Percentiles rank a stretch among this genome's conserved stretches.
Evolutionary conservation across 2,329 filamentous ascomycete species (phyloP).

Genomic region (Aureobasidium lini): DNA sequence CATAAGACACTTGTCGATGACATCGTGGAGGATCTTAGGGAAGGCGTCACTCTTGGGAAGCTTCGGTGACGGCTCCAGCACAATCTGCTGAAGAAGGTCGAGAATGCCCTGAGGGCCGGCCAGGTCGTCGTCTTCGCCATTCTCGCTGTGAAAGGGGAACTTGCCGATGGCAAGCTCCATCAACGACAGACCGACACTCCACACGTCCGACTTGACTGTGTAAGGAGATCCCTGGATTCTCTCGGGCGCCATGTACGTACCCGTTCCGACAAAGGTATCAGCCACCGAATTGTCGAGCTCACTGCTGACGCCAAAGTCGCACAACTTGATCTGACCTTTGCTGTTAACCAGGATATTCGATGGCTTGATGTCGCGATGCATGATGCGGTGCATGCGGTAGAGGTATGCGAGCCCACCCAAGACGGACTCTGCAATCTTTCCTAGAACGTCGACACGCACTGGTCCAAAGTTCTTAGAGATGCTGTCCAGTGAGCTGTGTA

Average conservation of each 20-base stretch:
- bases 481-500: constrained; percentile 72
- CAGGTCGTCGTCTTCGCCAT: constrained; percentile 58
- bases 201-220: constrained; percentile 96
- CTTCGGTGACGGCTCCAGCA: constrained; percentile 87
- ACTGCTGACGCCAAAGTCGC: constrained; percentile 97
- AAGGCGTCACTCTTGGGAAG: constrained; percentile 97
- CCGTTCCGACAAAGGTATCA: constrained; percentile 96
- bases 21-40: constrained; percentile 87
- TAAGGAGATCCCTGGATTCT: constrained; percentile 95
- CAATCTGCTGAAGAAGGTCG: constrained; percentile 92
- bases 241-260: constrained; percentile 98
- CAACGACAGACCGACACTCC: constrained; percentile 90
- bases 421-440: constrained; percentile 95
- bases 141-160: constrained; percentile 82
- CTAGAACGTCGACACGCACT: constrained; percentile 88
- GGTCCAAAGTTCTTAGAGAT: constrained; percentile 94
- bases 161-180: constrained; percentile 98
- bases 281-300: constrained; percentile 97
- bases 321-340: constrained; percentile 88
- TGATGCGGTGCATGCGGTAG: constrained; percentile 91
- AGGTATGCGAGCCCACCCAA: constrained; percentile 90
- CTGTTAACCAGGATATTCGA: constrained; percentile 97
- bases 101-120: constrained; percentile 83
- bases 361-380: constrained; percentile 98
- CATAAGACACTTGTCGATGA: constrained; percentile 90